phyloP scores from a whole-genome alignment of 495 filamentous ascomycete genomes.

The Penicillium cosmopolitanum region DNA sequence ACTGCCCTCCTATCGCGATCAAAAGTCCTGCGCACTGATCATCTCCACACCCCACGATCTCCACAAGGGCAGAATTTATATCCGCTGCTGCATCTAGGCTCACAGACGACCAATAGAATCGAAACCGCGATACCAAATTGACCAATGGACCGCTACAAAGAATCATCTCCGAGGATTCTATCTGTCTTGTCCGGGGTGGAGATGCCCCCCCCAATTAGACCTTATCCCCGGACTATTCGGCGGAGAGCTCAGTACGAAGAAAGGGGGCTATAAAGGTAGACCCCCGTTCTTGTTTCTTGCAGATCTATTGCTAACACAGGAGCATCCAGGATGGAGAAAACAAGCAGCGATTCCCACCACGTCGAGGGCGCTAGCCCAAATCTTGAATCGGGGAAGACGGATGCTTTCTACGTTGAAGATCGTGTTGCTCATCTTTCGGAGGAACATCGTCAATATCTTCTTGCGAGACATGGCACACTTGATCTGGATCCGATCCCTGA shows the following conservation, averaged over 20 bases:
- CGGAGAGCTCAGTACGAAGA: background rate
- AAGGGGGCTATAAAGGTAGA: background rate
- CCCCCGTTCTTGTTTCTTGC: background rate
- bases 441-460: conserved; percentile 45
- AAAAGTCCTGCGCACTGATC: background rate
- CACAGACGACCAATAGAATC: conserved; percentile 1
- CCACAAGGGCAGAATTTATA: conserved; percentile 20
- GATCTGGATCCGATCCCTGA: conserved; percentile 57
- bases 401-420: conserved; percentile 27
- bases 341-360: conserved; percentile 19
- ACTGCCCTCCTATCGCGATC: no score
- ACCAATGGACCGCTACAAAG: background rate
- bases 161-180: background rate
- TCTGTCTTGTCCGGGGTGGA: conserved; percentile 9
- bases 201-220: conserved; percentile 5
- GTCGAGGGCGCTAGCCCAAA: conserved; percentile 14
- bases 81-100: conserved; percentile 2
- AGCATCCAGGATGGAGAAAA: conserved; percentile 21
- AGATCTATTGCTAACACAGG: background rate
- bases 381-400: conserved; percentile 21
- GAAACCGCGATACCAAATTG: background rate
- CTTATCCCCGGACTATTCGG: background rate
- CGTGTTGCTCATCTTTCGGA: conserved; percentile 28
- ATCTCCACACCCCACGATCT: conserved; percentile 15
- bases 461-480: conserved; percentile 50